Evolutionary conservation across 768 basidiomycete genomes (phyloP).

Genomic region (Tricholoma terreum): DNA sequence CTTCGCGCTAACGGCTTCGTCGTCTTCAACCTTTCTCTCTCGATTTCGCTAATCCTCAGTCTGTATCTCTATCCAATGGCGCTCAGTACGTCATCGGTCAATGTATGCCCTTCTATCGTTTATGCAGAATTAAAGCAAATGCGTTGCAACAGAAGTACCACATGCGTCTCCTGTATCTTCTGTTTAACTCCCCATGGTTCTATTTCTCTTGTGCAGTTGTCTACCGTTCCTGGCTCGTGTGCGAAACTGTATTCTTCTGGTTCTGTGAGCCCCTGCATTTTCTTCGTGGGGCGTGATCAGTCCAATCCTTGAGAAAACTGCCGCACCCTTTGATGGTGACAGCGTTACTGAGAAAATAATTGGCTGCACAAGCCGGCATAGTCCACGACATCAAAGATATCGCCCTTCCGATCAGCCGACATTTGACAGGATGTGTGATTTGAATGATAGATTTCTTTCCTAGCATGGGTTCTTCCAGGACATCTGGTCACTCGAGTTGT

Average conservation of each 20-base stretch:
- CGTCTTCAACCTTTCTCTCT: conserved; percentile 76
- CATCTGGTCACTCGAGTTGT: too few species aligned
- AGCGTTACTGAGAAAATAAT: conserved; percentile 43
- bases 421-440: too few species aligned
- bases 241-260: conserved; percentile 64
- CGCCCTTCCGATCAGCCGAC: too few species aligned
- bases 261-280: conserved; percentile 37
- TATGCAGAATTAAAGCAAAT: conserved; percentile 19
- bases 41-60: conserved; percentile 83
- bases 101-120: neutral
- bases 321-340: conserved; percentile 73
- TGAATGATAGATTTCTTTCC: too few species aligned
- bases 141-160: conserved; percentile 75
- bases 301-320: conserved; percentile 67
- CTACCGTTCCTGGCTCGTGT: conserved; percentile 67
- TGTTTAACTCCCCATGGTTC: neutral
- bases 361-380: conserved; percentile 21
- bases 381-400: conserved; percentile 23
- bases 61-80: too few species aligned
- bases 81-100: conserved; percentile 63
- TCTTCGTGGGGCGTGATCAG: neutral
- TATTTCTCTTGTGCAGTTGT: conserved; percentile 44
- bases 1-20: conserved; percentile 87
- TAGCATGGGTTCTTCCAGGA: too few species aligned
- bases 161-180: conserved; percentile 28